Evolutionary conservation across 805 yeast genomes (phyloP), one percentile per base, ranked within the genome.

Genomic region (Myxozyma sirexii): DNA sequence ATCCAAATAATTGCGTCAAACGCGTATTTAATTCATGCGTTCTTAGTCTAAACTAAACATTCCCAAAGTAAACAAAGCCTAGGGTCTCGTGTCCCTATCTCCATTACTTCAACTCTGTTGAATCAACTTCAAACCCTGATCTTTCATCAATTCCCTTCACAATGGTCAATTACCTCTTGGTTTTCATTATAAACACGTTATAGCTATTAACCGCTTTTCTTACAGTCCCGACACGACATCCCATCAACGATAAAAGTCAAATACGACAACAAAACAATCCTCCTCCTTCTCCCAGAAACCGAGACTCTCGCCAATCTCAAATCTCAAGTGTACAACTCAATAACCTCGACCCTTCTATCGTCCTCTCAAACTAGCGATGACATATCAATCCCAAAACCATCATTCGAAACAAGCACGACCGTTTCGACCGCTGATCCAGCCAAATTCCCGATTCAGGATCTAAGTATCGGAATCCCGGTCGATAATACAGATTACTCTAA

Each of bases 341-440:
- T 61, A n/a, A 39, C 8, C 17, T 49, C 58, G 12, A 60, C 64
- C 19, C 46, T 43, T 31, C 19, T 17, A 8, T 12, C 57, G 24
- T n/a, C 43, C 19, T n/a, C 35, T 8, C 29, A 13, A 23, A 31
- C 33, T 13, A 21, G 7, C n/a, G 37, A 51, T 33, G 57, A 54
- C 46, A 37, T 58, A 26, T 21, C 29, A 6, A 56, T 61, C 26
- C 65, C 65, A 12, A 48, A 44, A 33, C 62, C 65, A 23, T 61
- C 65, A 21, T 61, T 61, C 52, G 65, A 44, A 10, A 57, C 65
- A 24, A 24, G 27, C n/a, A n/a, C 27, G 1, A 4, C 47, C 39
- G 31, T 17, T 19, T 2, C 31, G 37, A 44, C 5, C 37, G 21
- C 44, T 29, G 37, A 2, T 4, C 37, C 3, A 15, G 31, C 19